Percentiles rank a stretch among this genome's conserved stretches.
These are phyloP conservation scores for Prunus padus DNA, from an alignment of 306 rosid species.

Conservation along the genomic window DNA sequence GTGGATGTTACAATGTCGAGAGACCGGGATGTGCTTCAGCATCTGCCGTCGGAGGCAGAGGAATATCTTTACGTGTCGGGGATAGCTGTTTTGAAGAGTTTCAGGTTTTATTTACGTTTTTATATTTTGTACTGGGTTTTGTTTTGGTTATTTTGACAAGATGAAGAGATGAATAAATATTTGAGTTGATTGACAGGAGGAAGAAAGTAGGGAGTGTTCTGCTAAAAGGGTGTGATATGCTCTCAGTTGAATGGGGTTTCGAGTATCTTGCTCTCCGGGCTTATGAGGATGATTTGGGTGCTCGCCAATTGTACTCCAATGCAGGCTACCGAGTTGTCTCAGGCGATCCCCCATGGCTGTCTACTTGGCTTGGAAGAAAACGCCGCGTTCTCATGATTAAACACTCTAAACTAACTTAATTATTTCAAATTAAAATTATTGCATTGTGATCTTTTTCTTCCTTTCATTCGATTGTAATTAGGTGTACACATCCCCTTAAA, in stretches of 20 bases:
- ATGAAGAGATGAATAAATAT: too few relatives aligned
- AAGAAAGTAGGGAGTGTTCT: conserved; percentile 63
- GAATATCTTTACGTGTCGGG: conserved; percentile 85
- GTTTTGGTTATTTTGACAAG: too few relatives aligned
- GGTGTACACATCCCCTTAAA: background rate
- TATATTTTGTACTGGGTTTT: background rate
- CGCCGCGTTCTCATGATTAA: conserved; percentile 78
- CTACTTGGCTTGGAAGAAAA: conserved; percentile 84
- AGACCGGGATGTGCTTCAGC: conserved; percentile 50
- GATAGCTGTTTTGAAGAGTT: conserved; percentile 60
- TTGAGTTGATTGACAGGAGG: conserved; percentile 47
- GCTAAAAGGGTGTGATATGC: conserved; percentile 64
- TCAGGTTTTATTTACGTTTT: conserved; percentile 45
- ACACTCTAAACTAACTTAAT: conserved; percentile 12
- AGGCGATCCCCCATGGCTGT: conserved; percentile 72
- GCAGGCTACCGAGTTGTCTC: conserved; percentile 73
- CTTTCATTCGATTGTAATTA: background rate
- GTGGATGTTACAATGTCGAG: conserved; percentile 63
- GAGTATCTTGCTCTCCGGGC: conserved; percentile 71
- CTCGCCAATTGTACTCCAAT: conserved; percentile 62
- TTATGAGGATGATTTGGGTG: conserved; percentile 80
- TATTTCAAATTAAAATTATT: background rate
- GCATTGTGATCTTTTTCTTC: too few relatives aligned
- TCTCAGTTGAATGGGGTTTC: conserved; percentile 65
- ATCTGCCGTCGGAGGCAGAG: conserved; percentile 52